Evolutionary conservation across 768 basidiomycete species (phyloP).

Genomic region (Gloeostereum incarnatum): DNA sequence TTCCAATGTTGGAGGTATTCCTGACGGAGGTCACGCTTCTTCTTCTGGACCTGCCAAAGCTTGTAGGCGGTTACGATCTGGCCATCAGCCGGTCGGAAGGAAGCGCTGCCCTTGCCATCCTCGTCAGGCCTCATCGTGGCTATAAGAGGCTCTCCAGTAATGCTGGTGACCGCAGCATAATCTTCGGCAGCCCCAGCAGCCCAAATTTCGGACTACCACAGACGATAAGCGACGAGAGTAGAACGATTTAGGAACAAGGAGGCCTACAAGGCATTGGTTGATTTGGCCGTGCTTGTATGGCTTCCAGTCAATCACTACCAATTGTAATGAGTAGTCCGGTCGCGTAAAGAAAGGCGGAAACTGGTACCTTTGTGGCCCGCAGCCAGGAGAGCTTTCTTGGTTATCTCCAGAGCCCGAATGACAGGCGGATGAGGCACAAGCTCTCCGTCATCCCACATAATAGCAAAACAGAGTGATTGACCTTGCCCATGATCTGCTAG

Average conservation of each 20-base stretch:
- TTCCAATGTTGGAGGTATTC: conserved; percentile 60
- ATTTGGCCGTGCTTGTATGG: conserved; percentile 45
- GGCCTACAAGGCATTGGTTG: conserved; percentile 23
- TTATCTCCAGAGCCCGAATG: conserved; percentile 43
- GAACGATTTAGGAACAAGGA: not conserved
- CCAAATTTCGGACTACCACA: conserved; percentile 30
- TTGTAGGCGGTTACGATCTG: conserved; percentile 39
- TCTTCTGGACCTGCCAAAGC: conserved; percentile 60
- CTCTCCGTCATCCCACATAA: conserved; percentile 62
- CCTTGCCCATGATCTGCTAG: conserved; percentile 51
- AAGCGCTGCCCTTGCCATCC: conserved; percentile 8
- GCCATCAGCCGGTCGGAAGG: conserved; percentile 16
- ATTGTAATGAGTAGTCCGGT: not conserved
- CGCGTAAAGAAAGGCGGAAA: not conserved
- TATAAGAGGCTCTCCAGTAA: conserved; percentile 47
- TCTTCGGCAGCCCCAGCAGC: conserved; percentile 40
- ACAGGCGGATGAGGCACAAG: conserved; percentile 58
- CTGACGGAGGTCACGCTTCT: conserved; percentile 37
- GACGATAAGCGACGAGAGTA: not conserved
- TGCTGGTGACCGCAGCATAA: conserved; percentile 22
- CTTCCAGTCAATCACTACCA: conserved; percentile 66
- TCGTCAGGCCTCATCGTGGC: conserved; percentile 30
- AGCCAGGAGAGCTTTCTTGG: conserved; percentile 43
- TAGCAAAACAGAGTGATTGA: conserved; percentile 40
- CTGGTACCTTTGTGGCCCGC: conserved; percentile 56